Conservation (phyloP, 352 stramenopile species). For the Globisporangium spiculum region DNA sequence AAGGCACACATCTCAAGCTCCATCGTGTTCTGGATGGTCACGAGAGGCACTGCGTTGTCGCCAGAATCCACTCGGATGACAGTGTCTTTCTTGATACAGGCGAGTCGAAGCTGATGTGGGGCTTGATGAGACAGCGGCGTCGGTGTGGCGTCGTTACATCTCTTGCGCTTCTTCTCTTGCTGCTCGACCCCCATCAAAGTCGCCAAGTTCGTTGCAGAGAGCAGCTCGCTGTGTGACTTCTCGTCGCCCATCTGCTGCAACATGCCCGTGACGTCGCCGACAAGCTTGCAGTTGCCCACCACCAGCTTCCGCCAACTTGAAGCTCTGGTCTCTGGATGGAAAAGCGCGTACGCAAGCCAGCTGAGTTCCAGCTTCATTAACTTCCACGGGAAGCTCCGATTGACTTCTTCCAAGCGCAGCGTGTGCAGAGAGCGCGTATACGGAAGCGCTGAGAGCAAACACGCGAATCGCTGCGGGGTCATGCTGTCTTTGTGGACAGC, state of each 20-base stretch:
- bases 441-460: conserved; percentile 9
- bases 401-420: conserved; percentile 5
- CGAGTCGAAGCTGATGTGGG: background rate
- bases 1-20: conserved; percentile 6
- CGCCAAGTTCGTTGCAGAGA: background rate
- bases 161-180: conserved; percentile 10
- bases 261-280: conserved; percentile 2
- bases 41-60: background rate
- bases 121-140: background rate
- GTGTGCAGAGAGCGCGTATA: background rate
- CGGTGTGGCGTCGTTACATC: background rate
- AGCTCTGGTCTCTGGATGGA: conserved; percentile 1
- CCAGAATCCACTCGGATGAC: background rate
- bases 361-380: conserved; percentile 7
- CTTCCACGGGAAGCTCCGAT: background rate
- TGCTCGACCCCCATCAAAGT: background rate
- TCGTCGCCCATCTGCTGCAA: conserved; percentile 5
- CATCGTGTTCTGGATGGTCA: background rate
- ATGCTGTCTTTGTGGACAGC: conserved; percentile 7
- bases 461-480: background rate
- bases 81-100: background rate
- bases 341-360: conserved; percentile 12
- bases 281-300: conserved; percentile 11
- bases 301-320: conserved; percentile 11
- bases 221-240: background rate